Evolutionary conservation across 1,139 yeast genomes (phyloP), one percentile per base, ranked within the genome.

Genomic region (Suzukiozyma palmioleophila): DNA sequence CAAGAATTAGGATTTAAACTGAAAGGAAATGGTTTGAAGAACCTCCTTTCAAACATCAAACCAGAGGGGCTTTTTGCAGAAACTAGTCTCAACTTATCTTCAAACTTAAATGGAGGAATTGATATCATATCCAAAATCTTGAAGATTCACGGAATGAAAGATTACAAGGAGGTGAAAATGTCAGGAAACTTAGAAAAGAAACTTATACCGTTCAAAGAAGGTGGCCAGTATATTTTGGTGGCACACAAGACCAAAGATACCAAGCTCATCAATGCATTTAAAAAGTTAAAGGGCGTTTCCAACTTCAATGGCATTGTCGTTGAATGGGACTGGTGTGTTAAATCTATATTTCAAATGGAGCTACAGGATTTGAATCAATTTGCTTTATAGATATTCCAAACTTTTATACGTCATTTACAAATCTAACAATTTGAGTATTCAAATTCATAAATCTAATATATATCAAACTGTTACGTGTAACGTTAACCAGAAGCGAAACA

Each of bases 321-420:
- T 8, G 83, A 79, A 44, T 81, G 88, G 88, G 79, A 81, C 42
- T 80, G 85, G 84, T 75, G 84, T 43, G 81, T 81, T 8, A 62
- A 69, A 40, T 69, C 80, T 35, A 77, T 82, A 0, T 81, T 81
- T 55, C 66, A 66, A 32, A 71, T 75, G 66, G 50, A 61, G 22
- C 44, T 69, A 26, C 60, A 62, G 42, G 49, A 51, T 2, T 56
- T 54, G 30, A 56, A 58, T 7, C 46, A 51, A 3, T 68, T 50
- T 42, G 42, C 39, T 37, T 39, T 59, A 28, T 61, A 44, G 44
- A 18, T 15, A 5, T 9, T 32, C 6, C 24, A 12, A 28, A 8
- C 10, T 28, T 28, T 28, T 28, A 14, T 9, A 13, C 16, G 5
- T 28, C 18, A 28, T 28, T 13, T 13, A 14, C 18, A 12, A 12